These are phyloP conservation scores for Penicillium sp. DNA, from an alignment of 2,329 filamentous ascomycete species.

Conservation along the genomic window DNA sequence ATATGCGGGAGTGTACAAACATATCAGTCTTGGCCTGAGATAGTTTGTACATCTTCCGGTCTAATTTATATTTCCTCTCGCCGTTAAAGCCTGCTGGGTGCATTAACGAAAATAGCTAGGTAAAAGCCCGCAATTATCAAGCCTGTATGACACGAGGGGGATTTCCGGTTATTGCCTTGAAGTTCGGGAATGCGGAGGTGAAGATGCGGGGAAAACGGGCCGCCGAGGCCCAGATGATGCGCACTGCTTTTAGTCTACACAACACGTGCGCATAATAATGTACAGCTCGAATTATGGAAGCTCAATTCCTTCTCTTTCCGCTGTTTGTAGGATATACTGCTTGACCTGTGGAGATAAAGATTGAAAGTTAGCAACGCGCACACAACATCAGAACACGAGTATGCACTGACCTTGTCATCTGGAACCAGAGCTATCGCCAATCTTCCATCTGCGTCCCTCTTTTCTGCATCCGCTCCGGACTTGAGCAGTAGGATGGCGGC, in stretches of 20 bases:
- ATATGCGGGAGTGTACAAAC: not conserved
- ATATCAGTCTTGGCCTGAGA: not conserved
- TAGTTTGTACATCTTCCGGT: not conserved
- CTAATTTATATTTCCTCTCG: not conserved
- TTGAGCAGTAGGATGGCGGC: constrained; percentile 79
- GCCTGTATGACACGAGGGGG: not conserved
- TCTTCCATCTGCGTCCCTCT: constrained; percentile 68
- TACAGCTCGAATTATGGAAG: constrained; percentile 32
- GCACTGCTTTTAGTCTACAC: not conserved
- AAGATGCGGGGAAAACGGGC: constrained; percentile 14
- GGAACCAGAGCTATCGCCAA: constrained; percentile 80
- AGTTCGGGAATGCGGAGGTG: not conserved
- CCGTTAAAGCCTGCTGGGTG: not conserved
- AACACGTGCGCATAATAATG: not conserved
- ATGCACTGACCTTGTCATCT: constrained; percentile 68
- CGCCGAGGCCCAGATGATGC: constrained; percentile 2
- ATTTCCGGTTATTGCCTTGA: not conserved
- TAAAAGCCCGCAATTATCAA: not conserved
- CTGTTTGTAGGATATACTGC: constrained; percentile 72
- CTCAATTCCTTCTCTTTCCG: constrained; percentile 82
- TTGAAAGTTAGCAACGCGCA: constrained; percentile 4
- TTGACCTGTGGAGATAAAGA: constrained; percentile 55
- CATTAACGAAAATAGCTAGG: not conserved
- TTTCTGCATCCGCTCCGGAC: constrained; percentile 77
- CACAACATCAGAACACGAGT: not conserved